Percentiles rank a stretch among this genome's conserved stretches.
These are phyloP conservation scores for Fagus crenata DNA, from an alignment of 306 rosid species.

Conservation along the genomic window DNA sequence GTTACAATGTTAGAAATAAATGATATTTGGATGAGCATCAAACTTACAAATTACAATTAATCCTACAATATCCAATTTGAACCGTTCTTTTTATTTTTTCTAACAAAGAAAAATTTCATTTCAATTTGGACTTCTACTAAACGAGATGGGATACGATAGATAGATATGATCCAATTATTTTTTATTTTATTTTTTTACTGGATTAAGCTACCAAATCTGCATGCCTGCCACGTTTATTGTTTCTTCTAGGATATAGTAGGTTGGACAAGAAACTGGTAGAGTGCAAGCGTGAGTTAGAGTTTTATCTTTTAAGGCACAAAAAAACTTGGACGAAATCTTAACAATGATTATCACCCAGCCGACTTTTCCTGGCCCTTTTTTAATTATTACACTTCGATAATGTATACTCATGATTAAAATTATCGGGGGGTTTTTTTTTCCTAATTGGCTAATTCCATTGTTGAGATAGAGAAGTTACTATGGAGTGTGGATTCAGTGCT, in stretches of 20 bases:
- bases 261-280: neutral
- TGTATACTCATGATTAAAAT: neutral
- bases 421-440: neutral
- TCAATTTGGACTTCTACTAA: neutral
- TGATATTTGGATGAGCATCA: neutral
- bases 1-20: constrained; percentile 47
- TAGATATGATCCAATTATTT: constrained; percentile 12
- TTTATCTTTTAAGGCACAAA: constrained; percentile 11
- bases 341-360: constrained; percentile 34
- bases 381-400: constrained; percentile 8
- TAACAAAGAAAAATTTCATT: no score
- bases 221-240: constrained; percentile 31
- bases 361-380: neutral
- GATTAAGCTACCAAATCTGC: constrained; percentile 13
- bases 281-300: neutral
- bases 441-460: neutral
- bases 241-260: constrained; percentile 14
- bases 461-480: neutral
- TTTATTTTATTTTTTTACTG: neutral
- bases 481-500: neutral
- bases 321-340: neutral
- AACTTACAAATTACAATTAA: no score
- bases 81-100: constrained; percentile 2
- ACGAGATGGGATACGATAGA: neutral
- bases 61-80: constrained; percentile 9